These are phyloP conservation scores for Yamadazyma membranifaciens DNA, from an alignment of 1,139 yeast species.

Conservation along the genomic window DNA sequence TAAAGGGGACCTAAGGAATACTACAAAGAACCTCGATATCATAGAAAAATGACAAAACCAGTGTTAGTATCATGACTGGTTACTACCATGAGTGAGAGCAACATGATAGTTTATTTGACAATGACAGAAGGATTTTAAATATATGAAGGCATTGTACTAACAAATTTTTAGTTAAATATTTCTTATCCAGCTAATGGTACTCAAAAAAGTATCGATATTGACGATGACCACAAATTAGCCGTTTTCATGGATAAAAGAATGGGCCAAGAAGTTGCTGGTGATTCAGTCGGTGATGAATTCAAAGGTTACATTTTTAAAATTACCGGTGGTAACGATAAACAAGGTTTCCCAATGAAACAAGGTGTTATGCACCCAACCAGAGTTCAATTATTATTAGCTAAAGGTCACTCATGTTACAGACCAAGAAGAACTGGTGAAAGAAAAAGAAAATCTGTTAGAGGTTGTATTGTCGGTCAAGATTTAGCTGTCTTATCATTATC, in stretches of 20 bases:
- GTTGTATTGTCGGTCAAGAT: slow-evolving; percentile 98
- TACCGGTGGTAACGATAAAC: slow-evolving; percentile 99
- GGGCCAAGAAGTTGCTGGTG: slow-evolving; percentile 99
- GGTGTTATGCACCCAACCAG: slow-evolving; percentile 99
- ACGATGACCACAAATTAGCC: slow-evolving; percentile 98
- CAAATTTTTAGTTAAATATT: slow-evolving; percentile 78
- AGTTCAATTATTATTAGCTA: slow-evolving; percentile 91
- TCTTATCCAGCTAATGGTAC: slow-evolving; percentile 99
- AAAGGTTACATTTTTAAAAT: slow-evolving; percentile 98
- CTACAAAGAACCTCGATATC: no score
- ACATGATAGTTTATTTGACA: no score
- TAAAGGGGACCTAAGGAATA: no score
- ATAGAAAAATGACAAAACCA: no score
- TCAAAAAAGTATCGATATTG: slow-evolving; percentile 95
- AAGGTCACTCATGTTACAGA: slow-evolving; percentile 99
- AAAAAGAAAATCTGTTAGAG: slow-evolving; percentile 99
- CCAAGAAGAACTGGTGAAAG: slow-evolving; percentile 99
- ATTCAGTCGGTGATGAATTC: slow-evolving; percentile 97
- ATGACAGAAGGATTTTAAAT: no score
- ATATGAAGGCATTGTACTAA: slow-evolving; percentile 12
- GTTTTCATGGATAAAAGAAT: slow-evolving; percentile 99
- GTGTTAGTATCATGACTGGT: no score
- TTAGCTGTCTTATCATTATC: slow-evolving; percentile 92
- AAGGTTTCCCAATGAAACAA: slow-evolving; percentile 99
- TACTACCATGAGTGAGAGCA: no score